Conservation (phyloP, 805 yeast genomes). For the Wickerhamiella qilinensis region DNA sequence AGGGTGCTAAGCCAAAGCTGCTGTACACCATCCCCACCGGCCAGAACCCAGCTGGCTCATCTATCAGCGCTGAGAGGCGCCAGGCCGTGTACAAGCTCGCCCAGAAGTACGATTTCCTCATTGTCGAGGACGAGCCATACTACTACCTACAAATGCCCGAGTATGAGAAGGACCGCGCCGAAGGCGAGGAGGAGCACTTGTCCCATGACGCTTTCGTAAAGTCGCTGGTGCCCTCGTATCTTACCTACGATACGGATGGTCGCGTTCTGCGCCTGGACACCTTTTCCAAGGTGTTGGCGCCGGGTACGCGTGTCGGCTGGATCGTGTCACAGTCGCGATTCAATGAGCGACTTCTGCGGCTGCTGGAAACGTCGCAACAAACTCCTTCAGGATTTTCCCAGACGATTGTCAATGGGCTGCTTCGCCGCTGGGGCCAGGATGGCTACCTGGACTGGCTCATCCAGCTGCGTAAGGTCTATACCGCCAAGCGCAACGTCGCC, state of each 20-base stretch:
- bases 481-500: conserved; percentile 75
- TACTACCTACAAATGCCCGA: conserved; percentile 87
- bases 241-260: conserved; percentile 68
- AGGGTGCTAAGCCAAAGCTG: conserved; percentile 56
- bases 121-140: conserved; percentile 95
- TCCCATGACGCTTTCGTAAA: conserved; percentile 50
- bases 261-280: conserved; percentile 82
- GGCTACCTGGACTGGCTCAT: conserved; percentile 86
- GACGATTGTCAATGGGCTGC: conserved; percentile 49
- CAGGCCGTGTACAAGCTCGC: conserved; percentile 58
- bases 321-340: conserved; percentile 52
- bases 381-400: conserved; percentile 69
- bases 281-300: conserved; percentile 81
- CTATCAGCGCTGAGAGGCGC: conserved; percentile 64
- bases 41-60: conserved; percentile 95
- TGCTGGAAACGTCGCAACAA: conserved; percentile 72
- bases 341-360: conserved; percentile 48
- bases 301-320: conserved; percentile 86
- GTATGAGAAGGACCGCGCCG: conserved; percentile 28
- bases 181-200: conserved; percentile 5
- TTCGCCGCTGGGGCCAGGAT: conserved; percentile 76
- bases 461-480: conserved; percentile 56
- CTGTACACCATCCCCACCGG: conserved; percentile 90
- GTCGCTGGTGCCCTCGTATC: conserved; percentile 59
- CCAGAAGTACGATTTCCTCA: conserved; percentile 68